Conservation (phyloP, 2,329 filamentous ascomycete species). For the Venturia carpophila region DNA sequence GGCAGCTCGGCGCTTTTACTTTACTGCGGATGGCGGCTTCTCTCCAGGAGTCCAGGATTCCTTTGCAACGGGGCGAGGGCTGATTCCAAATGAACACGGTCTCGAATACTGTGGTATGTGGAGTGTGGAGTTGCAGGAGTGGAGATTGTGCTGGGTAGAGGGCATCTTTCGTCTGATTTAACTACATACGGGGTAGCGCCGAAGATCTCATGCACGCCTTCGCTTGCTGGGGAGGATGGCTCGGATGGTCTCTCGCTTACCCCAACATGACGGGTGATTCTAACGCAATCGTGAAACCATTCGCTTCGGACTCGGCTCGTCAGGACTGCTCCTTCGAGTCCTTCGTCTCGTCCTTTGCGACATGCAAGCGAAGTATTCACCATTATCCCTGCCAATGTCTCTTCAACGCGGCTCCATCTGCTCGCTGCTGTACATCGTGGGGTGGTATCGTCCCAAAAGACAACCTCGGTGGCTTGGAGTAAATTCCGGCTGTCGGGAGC, state of each 20-base stretch:
- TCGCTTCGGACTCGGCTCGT: neutral
- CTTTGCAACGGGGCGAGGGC: neutral
- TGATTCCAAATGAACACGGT: neutral
- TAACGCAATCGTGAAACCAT: neutral
- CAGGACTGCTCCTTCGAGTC: neutral
- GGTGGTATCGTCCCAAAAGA: neutral
- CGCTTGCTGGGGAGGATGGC: neutral
- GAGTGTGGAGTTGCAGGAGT: conserved; percentile 12
- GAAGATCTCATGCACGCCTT: neutral
- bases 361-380: neutral
- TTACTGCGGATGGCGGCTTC: too few relatives aligned
- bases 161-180: conserved; percentile 6
- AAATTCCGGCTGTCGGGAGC: neutral
- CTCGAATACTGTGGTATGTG: neutral
- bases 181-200: neutral
- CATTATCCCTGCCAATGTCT: neutral
- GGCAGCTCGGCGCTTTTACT: neutral
- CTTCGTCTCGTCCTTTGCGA: neutral
- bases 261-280: neutral
- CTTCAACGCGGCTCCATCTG: neutral
- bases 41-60: too few relatives aligned
- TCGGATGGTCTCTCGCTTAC: neutral
- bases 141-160: neutral
- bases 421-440: conserved; percentile 5
- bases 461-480: neutral